Percentiles rank a stretch among this genome's conserved stretches.
Conservation (phyloP, 2,329 filamentous ascomycete species). For the Colletotrichum sp. region DNA sequence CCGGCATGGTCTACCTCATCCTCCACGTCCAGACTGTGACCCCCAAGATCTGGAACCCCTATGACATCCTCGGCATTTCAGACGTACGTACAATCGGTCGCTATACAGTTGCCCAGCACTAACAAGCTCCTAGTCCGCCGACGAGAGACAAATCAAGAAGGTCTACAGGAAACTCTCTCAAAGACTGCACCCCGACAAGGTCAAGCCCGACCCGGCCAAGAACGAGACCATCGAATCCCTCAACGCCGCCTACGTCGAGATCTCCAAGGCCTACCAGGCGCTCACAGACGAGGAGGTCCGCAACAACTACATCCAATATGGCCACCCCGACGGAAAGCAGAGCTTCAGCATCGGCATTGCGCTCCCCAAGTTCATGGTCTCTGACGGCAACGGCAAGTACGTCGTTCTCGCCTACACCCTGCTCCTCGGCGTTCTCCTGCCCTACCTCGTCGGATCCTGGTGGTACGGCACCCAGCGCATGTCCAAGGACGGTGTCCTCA, state of each 20-base stretch:
- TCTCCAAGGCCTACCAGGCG: constrained; percentile 97
- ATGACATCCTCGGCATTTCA: constrained; percentile 88
- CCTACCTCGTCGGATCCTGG: constrained; percentile 94
- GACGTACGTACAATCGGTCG: constrained; percentile 60
- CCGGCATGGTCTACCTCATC: constrained; percentile 91
- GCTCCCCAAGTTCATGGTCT: constrained; percentile 89
- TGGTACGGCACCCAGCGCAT: constrained; percentile 96
- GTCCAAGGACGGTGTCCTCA: constrained; percentile 91
- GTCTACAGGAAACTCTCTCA: constrained; percentile 88
- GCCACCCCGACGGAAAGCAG: constrained; percentile 97
- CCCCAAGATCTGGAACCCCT: constrained; percentile 92
- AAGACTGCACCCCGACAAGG: constrained; percentile 92
- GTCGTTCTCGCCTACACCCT: constrained; percentile 88
- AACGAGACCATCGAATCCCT: constrained; percentile 88
- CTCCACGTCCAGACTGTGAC: constrained; percentile 73
- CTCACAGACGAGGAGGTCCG: constrained; percentile 96
- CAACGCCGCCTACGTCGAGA: constrained; percentile 89
- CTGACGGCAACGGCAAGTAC: constrained; percentile 94
- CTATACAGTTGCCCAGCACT: background rate
- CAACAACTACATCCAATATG: constrained; percentile 95
- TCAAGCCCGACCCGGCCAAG: constrained; percentile 79
- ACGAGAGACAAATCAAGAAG: constrained; percentile 90
- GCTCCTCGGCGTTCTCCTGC: constrained; percentile 86
- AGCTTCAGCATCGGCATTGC: constrained; percentile 98
- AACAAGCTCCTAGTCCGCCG: constrained; percentile 61